phyloP scores from a whole-genome alignment of 2,329 filamentous ascomycete genomes.

The Talaromyces sp. region DNA sequence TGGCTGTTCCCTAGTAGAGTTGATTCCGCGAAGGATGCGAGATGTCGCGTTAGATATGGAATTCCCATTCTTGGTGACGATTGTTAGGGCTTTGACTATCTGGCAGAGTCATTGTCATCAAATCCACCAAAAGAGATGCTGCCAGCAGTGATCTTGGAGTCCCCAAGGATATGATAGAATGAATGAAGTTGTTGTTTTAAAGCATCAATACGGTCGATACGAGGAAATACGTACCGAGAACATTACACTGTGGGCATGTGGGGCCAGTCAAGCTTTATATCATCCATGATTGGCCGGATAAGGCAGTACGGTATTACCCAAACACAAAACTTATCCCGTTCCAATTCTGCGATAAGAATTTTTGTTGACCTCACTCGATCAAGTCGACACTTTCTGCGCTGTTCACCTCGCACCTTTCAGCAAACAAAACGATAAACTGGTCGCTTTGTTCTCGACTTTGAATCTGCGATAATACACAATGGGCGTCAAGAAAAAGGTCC shows the following conservation, averaged over 20 bases:
- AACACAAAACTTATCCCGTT: conserved; percentile 1
- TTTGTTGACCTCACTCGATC: background rate
- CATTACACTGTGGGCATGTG: background rate
- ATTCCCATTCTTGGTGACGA: conserved; percentile 33
- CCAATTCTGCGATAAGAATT: conserved; percentile 7
- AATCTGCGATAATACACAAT: conserved; percentile 50
- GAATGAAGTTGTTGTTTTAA: background rate
- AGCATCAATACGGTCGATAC: conserved; percentile 1
- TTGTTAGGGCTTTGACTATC: background rate
- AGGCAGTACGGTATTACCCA: background rate
- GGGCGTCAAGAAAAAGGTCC: conserved; percentile 85
- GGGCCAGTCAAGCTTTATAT: background rate
- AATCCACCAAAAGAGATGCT: background rate
- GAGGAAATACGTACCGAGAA: background rate
- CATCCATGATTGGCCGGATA: background rate
- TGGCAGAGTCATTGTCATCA: background rate
- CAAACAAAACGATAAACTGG: no score
- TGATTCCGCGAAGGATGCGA: conserved; percentile 33
- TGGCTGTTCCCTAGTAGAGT: conserved; percentile 25
- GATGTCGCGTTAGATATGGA: conserved; percentile 33
- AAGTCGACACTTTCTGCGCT: background rate
- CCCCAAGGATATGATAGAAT: background rate
- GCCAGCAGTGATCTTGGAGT: background rate
- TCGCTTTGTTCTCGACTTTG: background rate
- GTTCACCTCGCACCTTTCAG: background rate